Conservation (phyloP, 1,284 basidiomycete genomes). For the Ganoderma lingzhi region DNA sequence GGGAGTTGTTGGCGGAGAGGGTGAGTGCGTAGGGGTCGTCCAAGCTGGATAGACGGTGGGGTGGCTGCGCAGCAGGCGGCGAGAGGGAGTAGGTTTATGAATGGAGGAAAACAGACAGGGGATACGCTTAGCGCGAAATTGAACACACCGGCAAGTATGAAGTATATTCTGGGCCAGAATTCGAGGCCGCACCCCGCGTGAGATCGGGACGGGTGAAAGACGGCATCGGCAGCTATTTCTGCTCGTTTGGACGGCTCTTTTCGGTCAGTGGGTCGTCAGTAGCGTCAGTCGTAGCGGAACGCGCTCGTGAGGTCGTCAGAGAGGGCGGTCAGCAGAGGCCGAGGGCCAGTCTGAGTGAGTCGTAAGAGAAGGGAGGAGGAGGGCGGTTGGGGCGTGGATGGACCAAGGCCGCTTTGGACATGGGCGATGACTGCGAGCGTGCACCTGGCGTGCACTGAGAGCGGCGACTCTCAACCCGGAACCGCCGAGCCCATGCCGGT, state of each 20-base stretch:
- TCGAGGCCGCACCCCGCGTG: slow-evolving; percentile 16
- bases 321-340: slow-evolving; percentile 1
- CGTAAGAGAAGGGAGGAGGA: slow-evolving; percentile 1
- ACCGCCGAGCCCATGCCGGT: background rate
- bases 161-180: slow-evolving; percentile 13
- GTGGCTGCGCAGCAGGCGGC: slow-evolving; percentile 44
- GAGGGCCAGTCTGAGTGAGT: background rate
- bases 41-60: slow-evolving; percentile 44
- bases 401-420: slow-evolving; percentile 5
- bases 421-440: slow-evolving; percentile 10
- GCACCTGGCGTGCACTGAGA: background rate
- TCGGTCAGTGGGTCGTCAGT: slow-evolving; percentile 14
- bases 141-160: slow-evolving; percentile 23
- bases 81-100: slow-evolving; percentile 11
- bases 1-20: slow-evolving; percentile 30
- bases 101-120: slow-evolving; percentile 7
- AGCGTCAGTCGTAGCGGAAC: background rate
- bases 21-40: slow-evolving; percentile 42
- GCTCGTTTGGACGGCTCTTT: slow-evolving; percentile 3
- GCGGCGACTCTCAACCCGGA: background rate
- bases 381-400: slow-evolving; percentile 4
- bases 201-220: slow-evolving; percentile 21
- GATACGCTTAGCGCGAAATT: background rate
- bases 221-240: slow-evolving; percentile 22
- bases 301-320: slow-evolving; percentile 17